Evolutionary conservation across 352 stramenopile species (phyloP), one percentile per base, ranked within the genome.

Genomic region (Globisporangium okanoganense): DNA sequence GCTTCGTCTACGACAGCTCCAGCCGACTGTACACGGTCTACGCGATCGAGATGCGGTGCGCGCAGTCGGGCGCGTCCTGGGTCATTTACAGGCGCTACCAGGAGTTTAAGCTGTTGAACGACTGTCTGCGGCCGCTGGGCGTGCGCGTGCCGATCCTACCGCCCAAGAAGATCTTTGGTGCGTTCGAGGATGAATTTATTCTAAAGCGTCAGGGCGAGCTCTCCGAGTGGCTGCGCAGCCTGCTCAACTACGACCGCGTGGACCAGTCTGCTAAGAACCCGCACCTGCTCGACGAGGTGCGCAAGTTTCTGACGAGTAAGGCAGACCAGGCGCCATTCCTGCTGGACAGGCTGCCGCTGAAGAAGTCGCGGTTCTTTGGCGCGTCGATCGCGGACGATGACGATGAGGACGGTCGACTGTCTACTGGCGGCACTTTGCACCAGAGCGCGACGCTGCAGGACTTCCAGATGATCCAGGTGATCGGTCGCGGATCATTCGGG

Each of bases 401-500:
- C 22, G 79, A 89, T 7, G 78, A 87, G 6, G 64, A 79, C 14
- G 24, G 18, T 1, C 36, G 48, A 52, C 20, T 56, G 36, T 59
- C 63, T 2, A 35, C 60, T 13, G 14, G 49, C 29, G 66, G 74
- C 55, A 66, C 47, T 44, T 40, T 53, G 6, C 71, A 72, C 40
- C 82, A 81, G 24, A 82, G 72, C 27, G 78, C 85, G 29, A 85
- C 80, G 22, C 66, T 92, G 9, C 66, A 85, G 33, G 77, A 92
- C 43, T 92, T 92, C 63, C 80, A 83, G 62, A 90, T 92, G 83
- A 85, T 92, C 45, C 76, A 95, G 56, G 90, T 97, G 25, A 88
- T 98, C 57, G 92, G 92, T 8, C 90, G 94, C 29, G 92, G 92
- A 13, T 95, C 82, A 12, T 98, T 98, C 49, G 92, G 92, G 25